A percentile compares a stretch with the other conserved stretches of the same genome.
These are phyloP conservation scores for Ophiosphaerella narmari DNA, from an alignment of 2,329 filamentous ascomycete genomes.

Conservation along the genomic window DNA sequence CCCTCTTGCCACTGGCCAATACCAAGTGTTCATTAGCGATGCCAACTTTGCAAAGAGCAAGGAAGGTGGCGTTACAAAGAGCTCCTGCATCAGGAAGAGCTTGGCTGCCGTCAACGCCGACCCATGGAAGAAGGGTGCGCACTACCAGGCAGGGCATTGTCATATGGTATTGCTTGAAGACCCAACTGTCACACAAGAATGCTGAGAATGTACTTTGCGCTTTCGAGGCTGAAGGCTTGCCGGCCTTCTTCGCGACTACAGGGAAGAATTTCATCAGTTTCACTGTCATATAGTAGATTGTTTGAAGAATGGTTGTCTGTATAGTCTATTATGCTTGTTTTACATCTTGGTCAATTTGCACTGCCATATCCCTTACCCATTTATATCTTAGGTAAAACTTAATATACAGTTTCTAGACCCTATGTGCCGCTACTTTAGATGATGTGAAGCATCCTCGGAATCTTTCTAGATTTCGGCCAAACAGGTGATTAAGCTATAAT, in stretches of 20 bases:
- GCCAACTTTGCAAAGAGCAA: slow-evolving; percentile 20
- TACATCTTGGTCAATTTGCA: slow-evolving; percentile 11
- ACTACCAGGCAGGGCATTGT: neutral
- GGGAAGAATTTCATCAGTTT: too few relatives aligned
- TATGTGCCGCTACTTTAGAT: too few relatives aligned
- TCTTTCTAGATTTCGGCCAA: too few relatives aligned
- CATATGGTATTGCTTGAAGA: neutral
- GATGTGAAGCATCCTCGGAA: too few relatives aligned
- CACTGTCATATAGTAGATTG: neutral
- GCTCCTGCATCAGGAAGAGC: slow-evolving; percentile 4
- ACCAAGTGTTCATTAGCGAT: slow-evolving; percentile 34
- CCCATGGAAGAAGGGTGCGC: slow-evolving; percentile 9
- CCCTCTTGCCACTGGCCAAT: slow-evolving; percentile 27
- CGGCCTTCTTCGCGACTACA: too few relatives aligned
- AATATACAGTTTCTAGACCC: slow-evolving; percentile 5
- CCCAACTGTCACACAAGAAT: too few relatives aligned
- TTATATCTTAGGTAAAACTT: slow-evolving; percentile 20
- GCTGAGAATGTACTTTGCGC: too few relatives aligned
- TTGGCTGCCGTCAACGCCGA: slow-evolving; percentile 26
- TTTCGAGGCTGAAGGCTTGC: too few relatives aligned
- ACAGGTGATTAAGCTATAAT: too few relatives aligned
- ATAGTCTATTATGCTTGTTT: neutral
- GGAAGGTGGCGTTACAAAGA: slow-evolving; percentile 20
- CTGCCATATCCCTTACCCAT: slow-evolving; percentile 9
- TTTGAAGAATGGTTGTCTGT: slow-evolving; percentile 2